Conservation (phyloP, 2,329 filamentous ascomycete species). For the Aureobasidium vineae region DNA sequence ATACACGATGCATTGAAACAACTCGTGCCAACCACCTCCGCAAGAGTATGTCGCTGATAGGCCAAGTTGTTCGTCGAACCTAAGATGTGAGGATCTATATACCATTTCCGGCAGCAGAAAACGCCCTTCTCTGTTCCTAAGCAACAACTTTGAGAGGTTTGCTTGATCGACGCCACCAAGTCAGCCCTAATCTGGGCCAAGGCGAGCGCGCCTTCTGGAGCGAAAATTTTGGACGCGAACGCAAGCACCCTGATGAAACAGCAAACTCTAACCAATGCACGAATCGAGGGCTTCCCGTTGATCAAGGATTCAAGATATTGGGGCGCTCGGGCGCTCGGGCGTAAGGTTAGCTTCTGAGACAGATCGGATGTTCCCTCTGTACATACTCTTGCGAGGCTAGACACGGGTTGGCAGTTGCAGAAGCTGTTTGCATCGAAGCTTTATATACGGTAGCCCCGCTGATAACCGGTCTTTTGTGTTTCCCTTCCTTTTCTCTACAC, state of each 20-base stretch:
- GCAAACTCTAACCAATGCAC: conserved; percentile 11
- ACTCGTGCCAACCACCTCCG: neutral
- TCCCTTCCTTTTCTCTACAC: conserved; percentile 1
- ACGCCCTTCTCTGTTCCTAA: neutral
- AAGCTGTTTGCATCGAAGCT: neutral
- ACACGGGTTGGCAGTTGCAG: neutral
- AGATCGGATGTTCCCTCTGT: neutral
- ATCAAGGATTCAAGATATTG: conserved; percentile 1
- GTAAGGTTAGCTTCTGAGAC: conserved; percentile 1
- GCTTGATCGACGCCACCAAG: neutral
- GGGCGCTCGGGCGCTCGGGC: neutral
- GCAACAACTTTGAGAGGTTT: neutral
- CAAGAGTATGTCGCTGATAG: neutral
- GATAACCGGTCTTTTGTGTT: neutral
- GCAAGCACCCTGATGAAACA: conserved; percentile 7
- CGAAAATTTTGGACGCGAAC: neutral
- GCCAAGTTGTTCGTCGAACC: neutral
- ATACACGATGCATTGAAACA: neutral
- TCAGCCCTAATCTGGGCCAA: conserved; percentile 1
- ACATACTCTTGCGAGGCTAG: neutral
- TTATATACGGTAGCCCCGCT: neutral
- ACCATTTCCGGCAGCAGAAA: neutral
- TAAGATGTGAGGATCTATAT: neutral
- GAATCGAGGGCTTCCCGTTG: conserved; percentile 4
- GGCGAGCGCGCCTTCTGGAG: neutral